Base-by-base conservation (phyloP, 1,139 yeast species). In the Debaryomycetaceae sp. region DNA sequence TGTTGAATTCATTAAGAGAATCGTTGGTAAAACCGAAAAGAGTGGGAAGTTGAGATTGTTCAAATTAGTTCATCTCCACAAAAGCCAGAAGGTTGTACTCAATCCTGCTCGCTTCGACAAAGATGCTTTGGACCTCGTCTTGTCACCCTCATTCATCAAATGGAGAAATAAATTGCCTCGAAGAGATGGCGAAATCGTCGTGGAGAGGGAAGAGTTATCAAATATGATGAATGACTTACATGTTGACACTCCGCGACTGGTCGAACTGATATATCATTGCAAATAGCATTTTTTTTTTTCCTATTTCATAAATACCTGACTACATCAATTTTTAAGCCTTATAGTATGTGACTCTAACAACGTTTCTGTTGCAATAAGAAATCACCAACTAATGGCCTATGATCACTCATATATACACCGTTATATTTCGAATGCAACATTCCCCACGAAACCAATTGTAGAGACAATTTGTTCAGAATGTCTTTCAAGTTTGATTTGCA, bases 361-460 rank as follows among this genome's bases (percentile, higher is more conserved):
- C 58, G 54, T 35, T 47, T 53, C 13, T 44, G 44, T 13, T 42
- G 39, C 38, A 61, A 46, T 13, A 38, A 39, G 36, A 70, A 60
- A 49, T 79, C 82, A 2, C 75, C 79, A 24, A 76, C 72, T 23
- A 79, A 56, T 0, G 84, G 85, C 40, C 84, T 65, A 56, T 79
- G 84, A 52, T 79, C 83, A 54, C 81, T 76, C 57, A 75, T 68
- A 46, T 68, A 72, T 14, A 61, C 55, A 3, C 74, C 76, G 43
- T 70, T 65, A 49, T 63, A 78, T 46, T 68, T 65, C 20, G 79
- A 72, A 47, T 75, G 80, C 35, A 78, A 59, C 49, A 80, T 68
- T 3, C 73, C 83, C 58, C 66, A 77, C 7, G 66, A 62, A 20
- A 53, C 50, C 27, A 67, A 52, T 42, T 53, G 53, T 27, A 68